phyloP scores from a whole-genome alignment of 2,329 filamentous ascomycete genomes.

The Colletotrichum theobromicola region DNA sequence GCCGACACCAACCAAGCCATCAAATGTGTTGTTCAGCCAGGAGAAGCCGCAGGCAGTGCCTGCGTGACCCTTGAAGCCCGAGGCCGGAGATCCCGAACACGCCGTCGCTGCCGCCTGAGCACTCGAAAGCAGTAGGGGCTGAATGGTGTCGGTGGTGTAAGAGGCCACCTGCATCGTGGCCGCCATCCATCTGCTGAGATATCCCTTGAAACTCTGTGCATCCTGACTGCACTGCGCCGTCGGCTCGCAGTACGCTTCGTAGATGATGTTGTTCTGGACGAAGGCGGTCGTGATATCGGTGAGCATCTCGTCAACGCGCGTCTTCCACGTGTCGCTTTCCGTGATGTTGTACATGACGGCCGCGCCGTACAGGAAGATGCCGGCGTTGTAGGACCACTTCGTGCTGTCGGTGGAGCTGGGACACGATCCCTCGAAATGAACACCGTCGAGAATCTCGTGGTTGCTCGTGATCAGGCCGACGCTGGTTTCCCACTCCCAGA shows the following conservation, averaged over 20 bases:
- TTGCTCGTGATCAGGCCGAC: constrained; percentile 61
- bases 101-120: constrained; percentile 63
- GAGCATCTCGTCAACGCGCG: constrained; percentile 63
- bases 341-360: constrained; percentile 70
- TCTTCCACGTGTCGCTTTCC: constrained; percentile 56
- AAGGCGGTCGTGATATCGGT: constrained; percentile 48
- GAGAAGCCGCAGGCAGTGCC: constrained; percentile 64
- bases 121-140: constrained; percentile 62
- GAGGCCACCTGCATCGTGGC: constrained; percentile 67
- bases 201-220: constrained; percentile 76
- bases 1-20: constrained; percentile 56
- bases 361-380: constrained; percentile 66
- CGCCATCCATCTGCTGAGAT: constrained; percentile 69
- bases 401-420: constrained; percentile 61
- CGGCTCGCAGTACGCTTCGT: constrained; percentile 70
- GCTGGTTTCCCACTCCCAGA: constrained; percentile 69
- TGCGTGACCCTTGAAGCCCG: constrained; percentile 52
- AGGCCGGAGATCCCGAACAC: constrained; percentile 62
- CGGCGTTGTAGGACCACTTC: constrained; percentile 75
- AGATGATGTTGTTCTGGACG: constrained; percentile 64
- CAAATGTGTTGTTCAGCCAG: constrained; percentile 58
- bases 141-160: constrained; percentile 57
- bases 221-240: constrained; percentile 69
- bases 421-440: constrained; percentile 55
- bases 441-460: constrained; percentile 59